Base-by-base conservation (phyloP, 805 yeast species). In the Yarrowia divulgata region DNA sequence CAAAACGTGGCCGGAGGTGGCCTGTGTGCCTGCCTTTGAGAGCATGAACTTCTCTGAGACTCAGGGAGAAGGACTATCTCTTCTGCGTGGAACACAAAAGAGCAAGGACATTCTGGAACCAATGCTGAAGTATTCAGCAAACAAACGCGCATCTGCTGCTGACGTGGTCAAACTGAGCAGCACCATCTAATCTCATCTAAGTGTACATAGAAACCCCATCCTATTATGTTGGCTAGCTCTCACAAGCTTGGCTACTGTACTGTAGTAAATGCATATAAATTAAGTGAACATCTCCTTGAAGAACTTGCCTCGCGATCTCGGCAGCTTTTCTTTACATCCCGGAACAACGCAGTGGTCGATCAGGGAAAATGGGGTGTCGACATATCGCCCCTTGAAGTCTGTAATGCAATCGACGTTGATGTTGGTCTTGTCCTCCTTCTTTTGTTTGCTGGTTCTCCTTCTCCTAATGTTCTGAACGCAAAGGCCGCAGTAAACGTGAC, bases 401-500 rank as follows among this genome's bases (percentile, higher is more conserved):
- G 67, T 37, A 69, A 70, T 34, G 70, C 32, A 32, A 35, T 52
- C n/a, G 35, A n/a, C 46, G 16, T 57, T 35, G 7, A 37, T 35
- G 35, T 5, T 23, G 35, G 14, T 39, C n/a, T 45, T 70, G 52
- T 74, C 73, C 32, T 40, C 49, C 50, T 66, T 52, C 32, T 71
- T 69, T 63, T 67, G 73, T 63, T 16, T 70, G 73, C 68, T 78
- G 76, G 40, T 66, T 52, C 71, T 39, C 70, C 81, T 83, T 82
- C 80, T 78, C 14, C 78, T 77, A 32, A 69, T 66, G n/a, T 89
- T 86, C 73, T 85, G 85, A 29, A 89, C 90, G 78, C 97, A 92
- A 50, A 94, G 78, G 0, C 97, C 97, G 77, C 97, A 92, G 76
- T 86, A 92, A 0, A 88, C 84, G 79, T 92, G 97, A 0, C 97